A percentile compares a stretch with the other conserved stretches of the same genome.
phyloP scores from a whole-genome alignment of 306 rosid genomes.

The Gillenia trifoliata region DNA sequence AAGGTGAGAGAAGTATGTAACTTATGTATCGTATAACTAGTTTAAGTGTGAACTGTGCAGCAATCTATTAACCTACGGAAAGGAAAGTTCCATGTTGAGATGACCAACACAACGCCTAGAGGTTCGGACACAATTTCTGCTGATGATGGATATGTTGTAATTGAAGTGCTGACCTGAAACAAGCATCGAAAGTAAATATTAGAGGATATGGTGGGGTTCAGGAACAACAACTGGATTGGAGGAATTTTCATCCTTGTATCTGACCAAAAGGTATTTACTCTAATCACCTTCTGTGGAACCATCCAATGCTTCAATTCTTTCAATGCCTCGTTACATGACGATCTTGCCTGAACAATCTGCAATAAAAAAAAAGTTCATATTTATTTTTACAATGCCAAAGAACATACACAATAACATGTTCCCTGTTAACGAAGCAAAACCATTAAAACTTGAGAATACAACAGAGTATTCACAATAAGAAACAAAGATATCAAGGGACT shows the following conservation, averaged over 20 bases:
- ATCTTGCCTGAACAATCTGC: conserved; percentile 55
- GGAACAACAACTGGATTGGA: neutral
- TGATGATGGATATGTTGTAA: conserved; percentile 70
- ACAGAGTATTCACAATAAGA: neutral
- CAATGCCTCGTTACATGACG: conserved; percentile 58
- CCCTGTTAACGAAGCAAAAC: too few relatives aligned
- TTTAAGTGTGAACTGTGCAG: neutral
- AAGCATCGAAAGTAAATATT: neutral
- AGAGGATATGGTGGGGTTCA: neutral
- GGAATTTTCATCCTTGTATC: neutral
- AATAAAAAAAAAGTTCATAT: conserved; percentile 1
- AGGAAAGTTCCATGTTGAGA: conserved; percentile 92
- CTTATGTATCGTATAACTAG: neutral
- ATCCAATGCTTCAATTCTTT: conserved; percentile 64
- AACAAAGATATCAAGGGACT: too few relatives aligned
- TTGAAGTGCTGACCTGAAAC: conserved; percentile 67
- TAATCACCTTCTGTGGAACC: conserved; percentile 55
- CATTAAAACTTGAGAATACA: too few relatives aligned
- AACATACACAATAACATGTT: neutral
- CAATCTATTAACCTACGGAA: conserved; percentile 45
- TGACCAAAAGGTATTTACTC: neutral
- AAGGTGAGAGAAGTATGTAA: neutral
- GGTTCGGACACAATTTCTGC: conserved; percentile 89
- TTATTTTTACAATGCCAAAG: neutral
- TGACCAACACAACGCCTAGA: conserved; percentile 82